Conservation (phyloP, 805 yeast genomes). For the Wickerhamiella azymoides region DNA sequence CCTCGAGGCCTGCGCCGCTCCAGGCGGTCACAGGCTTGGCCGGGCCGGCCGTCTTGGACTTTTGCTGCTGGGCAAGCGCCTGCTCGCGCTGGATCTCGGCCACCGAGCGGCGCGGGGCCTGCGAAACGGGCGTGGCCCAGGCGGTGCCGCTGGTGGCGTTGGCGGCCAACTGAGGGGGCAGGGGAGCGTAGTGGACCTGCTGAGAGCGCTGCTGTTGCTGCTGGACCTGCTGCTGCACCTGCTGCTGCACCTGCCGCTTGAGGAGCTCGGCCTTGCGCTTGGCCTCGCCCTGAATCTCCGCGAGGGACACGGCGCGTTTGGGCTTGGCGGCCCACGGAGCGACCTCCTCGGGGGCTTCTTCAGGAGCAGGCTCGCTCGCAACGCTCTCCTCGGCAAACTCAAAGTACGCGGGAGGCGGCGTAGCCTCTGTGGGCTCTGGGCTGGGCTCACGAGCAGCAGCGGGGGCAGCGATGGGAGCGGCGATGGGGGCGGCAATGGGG, state of each 20-base stretch:
- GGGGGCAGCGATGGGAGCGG: conserved; percentile 8
- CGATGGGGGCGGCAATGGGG: conserved; percentile 1
- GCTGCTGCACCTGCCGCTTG: conserved; percentile 3
- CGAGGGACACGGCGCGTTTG: conserved; percentile 17
- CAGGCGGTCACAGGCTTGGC: conserved; percentile 8
- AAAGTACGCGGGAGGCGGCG: background rate
- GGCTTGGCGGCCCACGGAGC: conserved; percentile 21
- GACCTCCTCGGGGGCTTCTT: conserved; percentile 3
- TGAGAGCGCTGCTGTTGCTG: conserved; percentile 1
- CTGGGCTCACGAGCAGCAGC: background rate
- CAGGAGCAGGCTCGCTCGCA: too few species aligned
- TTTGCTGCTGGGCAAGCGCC: conserved; percentile 16
- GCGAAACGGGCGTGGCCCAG: conserved; percentile 13
- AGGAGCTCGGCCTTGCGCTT: conserved; percentile 14
- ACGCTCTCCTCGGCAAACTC: background rate
- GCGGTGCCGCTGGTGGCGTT: conserved; percentile 13
- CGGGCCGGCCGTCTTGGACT: conserved; percentile 2
- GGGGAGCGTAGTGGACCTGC: background rate
- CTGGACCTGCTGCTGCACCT: conserved; percentile 3
- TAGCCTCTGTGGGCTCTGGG: background rate
- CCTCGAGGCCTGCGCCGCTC: conserved; percentile 4
- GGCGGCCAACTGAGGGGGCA: conserved; percentile 20
- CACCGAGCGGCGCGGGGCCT: conserved; percentile 22
- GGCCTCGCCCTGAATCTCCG: conserved; percentile 25
- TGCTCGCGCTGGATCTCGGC: conserved; percentile 28